Base-by-base conservation (phyloP, 257 asterid genomes). In the Solanum chmielewskii region DNA sequence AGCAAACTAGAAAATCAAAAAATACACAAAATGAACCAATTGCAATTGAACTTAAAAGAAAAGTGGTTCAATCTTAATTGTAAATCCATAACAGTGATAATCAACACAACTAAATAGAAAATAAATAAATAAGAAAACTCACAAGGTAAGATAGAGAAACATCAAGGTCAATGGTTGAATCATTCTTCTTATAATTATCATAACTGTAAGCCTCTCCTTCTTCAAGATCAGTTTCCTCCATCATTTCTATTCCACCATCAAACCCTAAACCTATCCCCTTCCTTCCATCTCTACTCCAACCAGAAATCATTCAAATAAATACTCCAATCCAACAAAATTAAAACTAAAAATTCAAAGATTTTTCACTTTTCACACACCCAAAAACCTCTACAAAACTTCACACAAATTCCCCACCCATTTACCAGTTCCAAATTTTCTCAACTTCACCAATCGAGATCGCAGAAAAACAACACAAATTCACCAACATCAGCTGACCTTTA, bases 131-230 rank as follows among this genome's bases (percentile, higher is more conserved):
- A 33, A 81, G 39, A 60, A 86, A 87, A 33, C 98, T 92, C 91
- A 97, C 99, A 85, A 97, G 91, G 95, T 97, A 95, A 91, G 99
- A 96, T 83, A 97, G 97, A 87, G 95, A 91, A 89, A 94, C 89
- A 91, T 97, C 99, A 90, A 97, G 99, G 95, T 97, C 99, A 93
- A 94, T 90, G 89, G 92, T 86, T 86, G 98, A 92, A 90, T 90
- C 94, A 56, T 68, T 85, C 41, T 12, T 56, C 21, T 12, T 85
- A 20, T 68, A 18, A 27, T 91, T 91, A 12, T 88, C 91, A 74
- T 86, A 89, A 89, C 87, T 90, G 80, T 91, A 94, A 89, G 99
- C 98, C 89, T 97, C 99, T 87, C 99, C 99, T 94, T 97, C 99
- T 91, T 97, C 99, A 71, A 97, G 93, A 90, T 96, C 99, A 83